Percentiles rank a stretch among this genome's conserved stretches.
phyloP scores from a whole-genome alignment of 225 moss, liverwort and hornwort genomes.

The Bryoerythrophyllum caledonicum region DNA sequence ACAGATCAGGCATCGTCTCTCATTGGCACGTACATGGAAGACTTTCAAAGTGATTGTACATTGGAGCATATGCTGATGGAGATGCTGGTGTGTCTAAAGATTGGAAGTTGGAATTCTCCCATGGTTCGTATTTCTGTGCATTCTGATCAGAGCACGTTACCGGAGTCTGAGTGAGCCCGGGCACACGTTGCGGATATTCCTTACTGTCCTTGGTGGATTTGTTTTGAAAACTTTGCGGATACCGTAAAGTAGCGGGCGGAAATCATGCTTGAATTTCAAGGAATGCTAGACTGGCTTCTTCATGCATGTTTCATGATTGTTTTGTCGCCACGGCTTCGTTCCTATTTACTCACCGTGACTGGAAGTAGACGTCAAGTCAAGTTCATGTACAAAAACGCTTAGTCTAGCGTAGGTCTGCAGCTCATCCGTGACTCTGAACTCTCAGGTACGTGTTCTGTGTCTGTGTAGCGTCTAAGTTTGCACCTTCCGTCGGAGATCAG shows the following conservation, averaged over 20 bases:
- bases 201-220: neutral
- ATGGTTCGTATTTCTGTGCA: too few species aligned
- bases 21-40: neutral
- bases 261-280: neutral
- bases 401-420: too few species aligned
- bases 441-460: neutral
- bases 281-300: neutral
- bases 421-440: neutral
- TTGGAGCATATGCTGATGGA: neutral
- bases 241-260: neutral
- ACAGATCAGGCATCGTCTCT: too few species aligned
- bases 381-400: neutral
- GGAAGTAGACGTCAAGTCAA: neutral
- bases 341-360: neutral
- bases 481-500: neutral
- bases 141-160: neutral
- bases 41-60: neutral
- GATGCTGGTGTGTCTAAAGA: neutral
- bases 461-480: neutral
- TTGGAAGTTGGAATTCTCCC: neutral
- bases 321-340: conserved; percentile 3
- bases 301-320: conserved; percentile 2
- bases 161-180: neutral
- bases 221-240: neutral
- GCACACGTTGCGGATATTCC: neutral